Percentiles rank a stretch among this genome's conserved stretches.
Conservation (phyloP, 169 alveolate species). For the Amoebophrya sp. region DNA sequence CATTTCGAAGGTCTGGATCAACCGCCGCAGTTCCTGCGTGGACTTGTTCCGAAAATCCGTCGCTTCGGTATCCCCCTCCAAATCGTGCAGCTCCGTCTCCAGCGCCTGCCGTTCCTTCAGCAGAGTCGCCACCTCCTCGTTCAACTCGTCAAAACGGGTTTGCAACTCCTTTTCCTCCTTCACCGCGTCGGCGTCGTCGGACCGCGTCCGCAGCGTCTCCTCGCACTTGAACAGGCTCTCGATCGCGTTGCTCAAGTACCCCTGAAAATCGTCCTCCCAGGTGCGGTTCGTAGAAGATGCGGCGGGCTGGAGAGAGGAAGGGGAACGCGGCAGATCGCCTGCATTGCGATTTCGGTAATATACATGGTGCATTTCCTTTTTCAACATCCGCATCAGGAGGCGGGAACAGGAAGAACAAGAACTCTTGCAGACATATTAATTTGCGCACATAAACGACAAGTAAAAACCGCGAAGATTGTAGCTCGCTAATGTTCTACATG, state of each 20-base stretch:
- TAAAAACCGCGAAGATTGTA: too few relatives aligned
- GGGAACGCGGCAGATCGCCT: too few relatives aligned
- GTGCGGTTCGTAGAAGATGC: too few relatives aligned
- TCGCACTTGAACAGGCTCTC: not conserved
- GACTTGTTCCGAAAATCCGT: not conserved
- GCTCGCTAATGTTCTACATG: too few relatives aligned
- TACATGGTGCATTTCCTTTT: too few relatives aligned
- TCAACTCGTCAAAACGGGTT: not conserved
- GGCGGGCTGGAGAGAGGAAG: too few relatives aligned
- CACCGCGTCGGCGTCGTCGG: not conserved
- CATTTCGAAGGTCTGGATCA: not conserved
- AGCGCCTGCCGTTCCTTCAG: not conserved
- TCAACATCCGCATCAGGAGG: too few relatives aligned
- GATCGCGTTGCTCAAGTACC: not conserved
- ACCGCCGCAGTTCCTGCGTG: not conserved
- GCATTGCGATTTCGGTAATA: too few relatives aligned
- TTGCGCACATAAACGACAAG: too few relatives aligned
- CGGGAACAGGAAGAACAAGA: too few relatives aligned
- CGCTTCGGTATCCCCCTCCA: not conserved
- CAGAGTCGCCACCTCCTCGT: not conserved
- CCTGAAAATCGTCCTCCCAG: not conserved
- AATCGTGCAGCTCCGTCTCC: not conserved
- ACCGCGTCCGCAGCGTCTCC: not conserved
- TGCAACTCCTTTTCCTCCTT: not conserved
- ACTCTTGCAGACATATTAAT: too few relatives aligned